Conservation (phyloP, 2,329 filamentous ascomycete genomes). For the Knufia fluminis region DNA sequence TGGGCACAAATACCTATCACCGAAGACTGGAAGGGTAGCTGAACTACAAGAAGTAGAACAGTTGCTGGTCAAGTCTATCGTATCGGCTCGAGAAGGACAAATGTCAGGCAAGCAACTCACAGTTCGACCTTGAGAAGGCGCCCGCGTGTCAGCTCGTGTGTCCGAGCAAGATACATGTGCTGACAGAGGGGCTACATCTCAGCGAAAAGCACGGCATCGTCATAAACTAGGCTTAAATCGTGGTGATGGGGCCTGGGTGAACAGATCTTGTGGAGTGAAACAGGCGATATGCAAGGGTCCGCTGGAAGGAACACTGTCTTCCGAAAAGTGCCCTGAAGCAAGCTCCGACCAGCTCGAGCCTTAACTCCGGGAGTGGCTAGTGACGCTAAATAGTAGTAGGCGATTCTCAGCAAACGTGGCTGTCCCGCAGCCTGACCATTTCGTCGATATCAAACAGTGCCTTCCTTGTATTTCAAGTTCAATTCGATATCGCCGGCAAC, state of each 20-base stretch:
- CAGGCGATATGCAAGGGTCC: not conserved
- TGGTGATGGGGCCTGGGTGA: not conserved
- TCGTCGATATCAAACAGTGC: not conserved
- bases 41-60: too few species aligned
- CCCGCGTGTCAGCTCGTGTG: not conserved
- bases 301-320: not conserved
- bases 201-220: not conserved
- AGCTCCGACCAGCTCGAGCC: not conserved
- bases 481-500: not conserved
- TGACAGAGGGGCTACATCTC: not conserved
- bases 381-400: not conserved
- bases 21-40: too few species aligned
- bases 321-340: not conserved
- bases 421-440: not conserved
- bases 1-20: too few species aligned
- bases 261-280: not conserved
- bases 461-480: not conserved
- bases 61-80: too few species aligned
- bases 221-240: conserved; percentile 1
- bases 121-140: not conserved
- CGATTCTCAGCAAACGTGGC: not conserved
- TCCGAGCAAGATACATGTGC: not conserved
- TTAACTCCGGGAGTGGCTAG: not conserved
- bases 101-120: too few species aligned
- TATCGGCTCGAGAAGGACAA: too few species aligned